These are phyloP conservation scores for Physcomitrellopsis africana DNA, from an alignment of 225 moss, liverwort and hornwort genomes.

Conservation along the genomic window DNA sequence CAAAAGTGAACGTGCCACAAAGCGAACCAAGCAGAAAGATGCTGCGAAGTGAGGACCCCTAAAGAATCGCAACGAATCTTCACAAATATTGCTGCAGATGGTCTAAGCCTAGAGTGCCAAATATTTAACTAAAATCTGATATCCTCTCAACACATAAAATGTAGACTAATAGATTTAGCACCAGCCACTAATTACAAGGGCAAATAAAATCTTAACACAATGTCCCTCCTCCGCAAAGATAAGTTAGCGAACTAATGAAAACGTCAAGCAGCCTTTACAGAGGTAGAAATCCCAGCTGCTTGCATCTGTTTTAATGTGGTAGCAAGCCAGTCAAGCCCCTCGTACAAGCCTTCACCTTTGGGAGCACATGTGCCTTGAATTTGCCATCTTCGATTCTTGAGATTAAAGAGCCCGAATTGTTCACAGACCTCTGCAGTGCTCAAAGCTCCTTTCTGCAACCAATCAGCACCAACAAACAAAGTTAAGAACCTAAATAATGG, in stretches of 20 bases:
- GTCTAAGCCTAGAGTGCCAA: too few relatives aligned
- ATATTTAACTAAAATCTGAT: too few relatives aligned
- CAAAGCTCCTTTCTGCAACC: slow-evolving; percentile 81
- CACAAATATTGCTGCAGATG: background rate
- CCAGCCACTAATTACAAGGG: slow-evolving; percentile 40
- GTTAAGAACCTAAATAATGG: background rate
- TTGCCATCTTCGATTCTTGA: slow-evolving; percentile 86
- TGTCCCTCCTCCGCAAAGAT: slow-evolving; percentile 18
- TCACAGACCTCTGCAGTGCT: slow-evolving; percentile 87
- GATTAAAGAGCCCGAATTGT: slow-evolving; percentile 70
- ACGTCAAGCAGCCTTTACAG: slow-evolving; percentile 59
- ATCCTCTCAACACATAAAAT: slow-evolving; percentile 19
- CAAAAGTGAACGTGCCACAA: slow-evolving; percentile 34
- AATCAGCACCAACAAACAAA: slow-evolving; percentile 17
- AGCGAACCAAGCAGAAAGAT: slow-evolving; percentile 2
- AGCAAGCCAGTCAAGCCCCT: slow-evolving; percentile 93
- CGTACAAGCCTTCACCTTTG: slow-evolving; percentile 90
- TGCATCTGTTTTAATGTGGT: slow-evolving; percentile 90
- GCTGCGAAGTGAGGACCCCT: slow-evolving; percentile 3
- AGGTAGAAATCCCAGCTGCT: slow-evolving; percentile 73
- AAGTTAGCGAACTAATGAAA: background rate
- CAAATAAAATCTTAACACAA: background rate
- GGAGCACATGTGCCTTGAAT: slow-evolving; percentile 96
- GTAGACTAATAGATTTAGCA: slow-evolving; percentile 31
- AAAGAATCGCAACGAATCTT: slow-evolving; percentile 30